Evolutionary conservation across 2,329 filamentous ascomycete genomes (phyloP).

Genomic region (Fonsecaea multimorphosa): DNA sequence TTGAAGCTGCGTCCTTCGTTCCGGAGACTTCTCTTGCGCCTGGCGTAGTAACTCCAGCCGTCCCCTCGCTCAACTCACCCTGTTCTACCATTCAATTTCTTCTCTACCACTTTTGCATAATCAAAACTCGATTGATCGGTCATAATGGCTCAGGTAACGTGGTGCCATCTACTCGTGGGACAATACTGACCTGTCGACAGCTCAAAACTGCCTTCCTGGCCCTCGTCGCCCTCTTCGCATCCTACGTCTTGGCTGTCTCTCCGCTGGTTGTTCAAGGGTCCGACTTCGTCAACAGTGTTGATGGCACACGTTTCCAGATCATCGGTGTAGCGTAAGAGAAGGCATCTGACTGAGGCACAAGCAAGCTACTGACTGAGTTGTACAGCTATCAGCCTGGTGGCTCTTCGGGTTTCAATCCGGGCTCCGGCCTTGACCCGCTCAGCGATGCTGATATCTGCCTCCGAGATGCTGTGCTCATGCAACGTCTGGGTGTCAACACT

Average conservation of each 20-base stretch:
- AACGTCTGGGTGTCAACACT: slow-evolving; percentile 67
- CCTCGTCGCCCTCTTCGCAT: slow-evolving; percentile 51
- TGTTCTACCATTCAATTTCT: slow-evolving; percentile 15
- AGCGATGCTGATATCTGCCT: slow-evolving; percentile 64
- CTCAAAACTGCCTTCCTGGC: slow-evolving; percentile 37
- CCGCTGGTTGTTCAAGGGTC: slow-evolving; percentile 64
- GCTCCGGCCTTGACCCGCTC: slow-evolving; percentile 59
- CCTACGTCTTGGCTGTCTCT: slow-evolving; percentile 59
- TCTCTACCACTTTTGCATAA: slow-evolving; percentile 16
- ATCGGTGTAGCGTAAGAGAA: slow-evolving; percentile 64
- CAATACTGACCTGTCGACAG: slow-evolving; percentile 28
- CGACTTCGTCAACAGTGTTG: slow-evolving; percentile 66
- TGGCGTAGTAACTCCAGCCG: not conserved
- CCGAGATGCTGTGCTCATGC: slow-evolving; percentile 68
- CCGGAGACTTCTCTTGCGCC: slow-evolving; percentile 16
- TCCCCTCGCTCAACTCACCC: slow-evolving; percentile 24
- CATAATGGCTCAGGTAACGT: slow-evolving; percentile 36
- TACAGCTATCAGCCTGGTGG: slow-evolving; percentile 67
- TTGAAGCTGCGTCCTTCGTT: slow-evolving; percentile 13
- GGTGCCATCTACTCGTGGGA: not conserved
- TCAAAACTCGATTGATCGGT: slow-evolving; percentile 5
- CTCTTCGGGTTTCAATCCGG: slow-evolving; percentile 61
- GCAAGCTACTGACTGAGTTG: slow-evolving; percentile 24
- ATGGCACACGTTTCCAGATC: slow-evolving; percentile 65
- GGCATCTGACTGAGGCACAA: slow-evolving; percentile 6